Evolutionary conservation across 192 early-diverging fungal species (phyloP), one percentile per base, ranked within the genome.

Genomic region (Mortierella alpina): DNA sequence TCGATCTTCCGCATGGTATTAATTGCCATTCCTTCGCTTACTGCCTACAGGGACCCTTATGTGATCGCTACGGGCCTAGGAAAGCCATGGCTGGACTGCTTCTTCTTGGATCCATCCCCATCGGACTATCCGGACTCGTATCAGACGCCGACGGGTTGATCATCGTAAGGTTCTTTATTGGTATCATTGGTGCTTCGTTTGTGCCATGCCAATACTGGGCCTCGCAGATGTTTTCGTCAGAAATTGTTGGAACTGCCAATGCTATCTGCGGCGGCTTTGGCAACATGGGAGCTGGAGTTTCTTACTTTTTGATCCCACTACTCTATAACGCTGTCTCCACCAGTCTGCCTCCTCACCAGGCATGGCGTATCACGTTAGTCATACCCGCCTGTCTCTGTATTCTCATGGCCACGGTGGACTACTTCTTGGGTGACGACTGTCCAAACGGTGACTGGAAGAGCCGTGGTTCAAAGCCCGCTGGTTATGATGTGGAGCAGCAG

Each of bases 171-270:
- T 79, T 82, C 57, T 92, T 92, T 50, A 79, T 92, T 65, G 91
- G 91, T 17, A 67, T 92, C 44, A 50, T 92, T 18, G 91, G 91
- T 40, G 88, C 89, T 8, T 61, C 90, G 8, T 92, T 92, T 84
- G 91, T 92, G 3, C 91, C 91, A 23, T 92, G 91, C 65, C 91
- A 92, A 85, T 88, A 90, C 72, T 92, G 91, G 90, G 86, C 91
- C 17, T 91, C 87, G 2, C 70, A 84, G 49, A 85, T 91, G 82
- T 92, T 92, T 76, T 59, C 75, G 48, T 31, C 66, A 15, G 63
- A 84, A 20, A 76, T 90, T 50, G 90, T 93, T 39, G 91, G 91
- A 22, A 84, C 86, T 53, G 91, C 91, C 20, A 92, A 92, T 70
- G 91, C 92, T 31, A 50, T 92, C 44, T 87, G 84, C 11, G 91